A percentile compares a stretch with the other conserved stretches of the same genome.
phyloP scores from a whole-genome alignment of 2,329 filamentous ascomycete species.

The Ophiocordyceps sinensis region DNA sequence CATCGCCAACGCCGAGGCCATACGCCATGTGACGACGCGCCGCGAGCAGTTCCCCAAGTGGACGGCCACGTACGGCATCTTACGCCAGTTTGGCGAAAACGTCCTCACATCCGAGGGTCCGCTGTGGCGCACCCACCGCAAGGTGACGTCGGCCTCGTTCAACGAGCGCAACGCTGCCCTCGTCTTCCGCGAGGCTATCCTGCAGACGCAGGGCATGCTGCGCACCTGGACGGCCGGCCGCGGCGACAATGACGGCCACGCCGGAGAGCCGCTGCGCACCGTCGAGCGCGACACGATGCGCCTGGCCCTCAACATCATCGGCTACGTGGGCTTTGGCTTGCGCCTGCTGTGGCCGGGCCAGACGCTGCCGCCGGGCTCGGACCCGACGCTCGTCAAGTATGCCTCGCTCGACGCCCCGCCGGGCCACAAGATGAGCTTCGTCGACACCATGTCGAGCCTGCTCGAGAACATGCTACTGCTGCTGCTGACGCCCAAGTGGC shows the following conservation, averaged over 20 bases:
- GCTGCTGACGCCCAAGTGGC: conserved; percentile 42
- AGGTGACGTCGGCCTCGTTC: conserved; percentile 56
- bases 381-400: conserved; percentile 33
- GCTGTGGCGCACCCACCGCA: conserved; percentile 59
- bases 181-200: conserved; percentile 47
- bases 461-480: conserved; percentile 50
- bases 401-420: conserved; percentile 27
- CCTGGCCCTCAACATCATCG: conserved; percentile 39
- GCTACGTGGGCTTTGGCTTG: conserved; percentile 58
- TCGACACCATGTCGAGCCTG: conserved; percentile 43
- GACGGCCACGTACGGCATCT: conserved; percentile 18
- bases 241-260: conserved; percentile 16
- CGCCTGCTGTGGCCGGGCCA: conserved; percentile 49
- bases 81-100: conserved; percentile 49
- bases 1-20: conserved; percentile 48
- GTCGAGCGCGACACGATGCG: conserved; percentile 52
- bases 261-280: conserved; percentile 32
- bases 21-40: conserved; percentile 49
- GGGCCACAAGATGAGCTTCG: conserved; percentile 52
- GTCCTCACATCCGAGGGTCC: conserved; percentile 55
- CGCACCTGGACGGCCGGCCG: conserved; percentile 28
- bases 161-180: conserved; percentile 61
- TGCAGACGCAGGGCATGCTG: conserved; percentile 49
- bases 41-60: conserved; percentile 52
- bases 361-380: conserved; percentile 25